These are phyloP conservation scores for Colletotrichum noveboracense DNA, from an alignment of 2,329 filamentous ascomycete species.

Conservation along the genomic window DNA sequence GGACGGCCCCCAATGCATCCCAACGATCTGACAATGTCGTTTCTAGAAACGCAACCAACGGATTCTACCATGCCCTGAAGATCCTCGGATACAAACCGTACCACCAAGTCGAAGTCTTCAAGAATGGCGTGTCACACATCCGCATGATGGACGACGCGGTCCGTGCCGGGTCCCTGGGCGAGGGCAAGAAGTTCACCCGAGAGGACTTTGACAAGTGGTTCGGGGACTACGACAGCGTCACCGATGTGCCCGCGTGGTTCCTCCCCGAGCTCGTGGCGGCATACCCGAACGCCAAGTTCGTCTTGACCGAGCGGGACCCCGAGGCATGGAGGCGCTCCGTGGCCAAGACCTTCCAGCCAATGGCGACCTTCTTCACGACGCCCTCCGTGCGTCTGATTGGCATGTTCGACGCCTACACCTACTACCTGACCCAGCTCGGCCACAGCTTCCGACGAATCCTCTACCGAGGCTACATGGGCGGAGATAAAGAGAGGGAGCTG, in stretches of 20 bases:
- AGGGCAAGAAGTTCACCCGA: conserved; percentile 34
- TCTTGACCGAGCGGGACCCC: conserved; percentile 37
- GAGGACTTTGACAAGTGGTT: conserved; percentile 45
- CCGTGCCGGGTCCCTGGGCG: conserved; percentile 29
- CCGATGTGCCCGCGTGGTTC: conserved; percentile 28
- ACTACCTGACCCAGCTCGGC: background rate
- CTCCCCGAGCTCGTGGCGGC: conserved; percentile 31
- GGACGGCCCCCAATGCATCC: background rate
- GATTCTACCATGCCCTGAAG: conserved; percentile 37
- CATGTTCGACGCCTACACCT: background rate
- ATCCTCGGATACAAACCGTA: conserved; percentile 40
- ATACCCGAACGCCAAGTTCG: conserved; percentile 40
- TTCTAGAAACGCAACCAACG: conserved; percentile 37
- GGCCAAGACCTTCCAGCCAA: conserved; percentile 26
- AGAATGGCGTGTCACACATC: conserved; percentile 25
- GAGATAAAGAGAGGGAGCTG: background rate
- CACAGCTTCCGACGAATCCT: background rate
- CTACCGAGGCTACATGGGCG: background rate
- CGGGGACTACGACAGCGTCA: conserved; percentile 35
- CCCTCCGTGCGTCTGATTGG: background rate
- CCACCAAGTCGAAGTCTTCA: conserved; percentile 37
- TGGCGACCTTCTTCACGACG: conserved; percentile 3
- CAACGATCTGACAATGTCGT: background rate
- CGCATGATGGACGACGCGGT: conserved; percentile 35
- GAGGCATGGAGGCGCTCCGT: conserved; percentile 36